Evolutionary conservation across 805 yeast species (phyloP), one percentile per base, ranked within the genome.

Genomic region (Metschnikowia aberdeeniae): DNA sequence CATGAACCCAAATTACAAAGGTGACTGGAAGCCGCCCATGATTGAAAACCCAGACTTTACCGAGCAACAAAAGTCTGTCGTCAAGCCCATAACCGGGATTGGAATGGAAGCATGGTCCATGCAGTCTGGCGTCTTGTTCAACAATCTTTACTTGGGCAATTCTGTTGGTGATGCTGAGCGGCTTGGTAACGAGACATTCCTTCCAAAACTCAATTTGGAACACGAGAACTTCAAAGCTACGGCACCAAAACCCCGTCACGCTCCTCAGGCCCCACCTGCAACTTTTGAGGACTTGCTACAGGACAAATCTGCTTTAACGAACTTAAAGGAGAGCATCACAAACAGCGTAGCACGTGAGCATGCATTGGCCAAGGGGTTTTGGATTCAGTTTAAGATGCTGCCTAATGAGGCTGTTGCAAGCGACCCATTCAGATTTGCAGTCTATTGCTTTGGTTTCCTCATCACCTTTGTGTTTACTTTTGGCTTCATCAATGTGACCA

Each of bases 71-170:
- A 63, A 84, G 46, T 82, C 79, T 54, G 47, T 35, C 6, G 32
- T 43, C n/a, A 32, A 41, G 22, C 78, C 82, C 29, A 78, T 88
- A 51, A 90, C 89, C 20, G 95, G 86, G 9, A 56, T 89, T 36
- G 96, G 95, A 7, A 86, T 90, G 58, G 97, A 89, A 64, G 70
- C 89, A 51, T 89, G 96, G 96, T 78, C 92, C 38, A 84, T 89
- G 82, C 83, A 86, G 52, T 73, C 74, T 35, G 78, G 86, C 40
- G 78, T 89, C 41, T 55, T 86, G 61, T 87, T 89, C 61, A 88
- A 88, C 62, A 87, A 89, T 67, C 79, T 89, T 49, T 90, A 89
- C 62, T 63, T 89, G 49, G 97, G 97, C 27, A 90, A 87, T 60
- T 80, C 86, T 1, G 69, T 89, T n/a, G 71, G 68, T 32, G 96